These are phyloP conservation scores for Xylaria venustula DNA, from an alignment of 495 filamentous ascomycete genomes.

Conservation along the genomic window DNA sequence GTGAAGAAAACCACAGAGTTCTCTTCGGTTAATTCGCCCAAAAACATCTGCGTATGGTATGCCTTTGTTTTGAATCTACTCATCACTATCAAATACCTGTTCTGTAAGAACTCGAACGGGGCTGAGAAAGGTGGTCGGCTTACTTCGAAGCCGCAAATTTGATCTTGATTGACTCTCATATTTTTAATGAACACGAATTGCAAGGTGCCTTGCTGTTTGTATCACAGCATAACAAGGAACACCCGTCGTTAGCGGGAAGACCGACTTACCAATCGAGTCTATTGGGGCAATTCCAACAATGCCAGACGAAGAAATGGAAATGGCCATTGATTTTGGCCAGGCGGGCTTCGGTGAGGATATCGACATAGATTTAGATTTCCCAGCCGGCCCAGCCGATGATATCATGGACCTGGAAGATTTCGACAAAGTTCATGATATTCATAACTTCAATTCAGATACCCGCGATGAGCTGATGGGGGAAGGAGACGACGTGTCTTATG, in stretches of 20 bases:
- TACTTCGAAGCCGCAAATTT: background rate
- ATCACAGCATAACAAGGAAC: background rate
- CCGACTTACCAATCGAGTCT: background rate
- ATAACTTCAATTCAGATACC: conserved; percentile 25
- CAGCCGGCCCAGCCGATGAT: conserved; percentile 57
- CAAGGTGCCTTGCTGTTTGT: background rate
- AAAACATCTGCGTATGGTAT: too few relatives aligned
- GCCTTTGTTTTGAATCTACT: background rate
- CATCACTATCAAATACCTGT: too few relatives aligned
- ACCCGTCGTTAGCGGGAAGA: background rate
- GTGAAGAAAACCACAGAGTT: too few relatives aligned
- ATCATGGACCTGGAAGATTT: conserved; percentile 61
- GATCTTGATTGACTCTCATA: background rate
- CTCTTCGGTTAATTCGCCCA: too few relatives aligned
- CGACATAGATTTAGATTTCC: conserved; percentile 73
- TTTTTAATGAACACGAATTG: conserved; percentile 1
- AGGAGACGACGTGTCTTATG: conserved; percentile 36
- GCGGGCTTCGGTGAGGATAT: conserved; percentile 59
- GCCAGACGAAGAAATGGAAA: conserved; percentile 57
- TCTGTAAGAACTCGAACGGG: too few relatives aligned
- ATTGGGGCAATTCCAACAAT: conserved; percentile 40
- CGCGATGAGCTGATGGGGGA: conserved; percentile 51
- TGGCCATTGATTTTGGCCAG: conserved; percentile 46
- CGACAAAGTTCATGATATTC: conserved; percentile 24
- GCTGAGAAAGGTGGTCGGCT: too few relatives aligned